These are phyloP conservation scores for Nitzschia palea DNA, from an alignment of 108 stramenopile species.

Conservation along the genomic window DNA sequence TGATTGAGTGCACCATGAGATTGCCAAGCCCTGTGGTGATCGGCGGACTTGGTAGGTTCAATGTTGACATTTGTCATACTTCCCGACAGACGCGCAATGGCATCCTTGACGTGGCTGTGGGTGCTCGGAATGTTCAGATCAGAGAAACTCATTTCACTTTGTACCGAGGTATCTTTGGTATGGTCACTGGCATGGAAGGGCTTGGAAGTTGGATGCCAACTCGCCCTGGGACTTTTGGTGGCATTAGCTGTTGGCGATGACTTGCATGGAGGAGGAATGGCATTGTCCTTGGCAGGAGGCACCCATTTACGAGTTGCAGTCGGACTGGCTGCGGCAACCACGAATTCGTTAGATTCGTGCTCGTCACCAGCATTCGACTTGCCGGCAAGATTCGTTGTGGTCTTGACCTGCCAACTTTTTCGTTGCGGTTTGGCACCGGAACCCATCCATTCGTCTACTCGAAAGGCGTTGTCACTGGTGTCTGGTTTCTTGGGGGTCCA, in stretches of 20 bases:
- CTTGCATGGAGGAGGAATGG: conserved; percentile 7
- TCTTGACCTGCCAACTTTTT: conserved; percentile 8
- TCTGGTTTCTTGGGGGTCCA: neutral
- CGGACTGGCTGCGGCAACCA: too few species aligned
- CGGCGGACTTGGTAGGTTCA: neutral
- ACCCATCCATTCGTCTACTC: conserved; percentile 17
- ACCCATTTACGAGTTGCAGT: neutral
- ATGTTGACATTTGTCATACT: neutral
- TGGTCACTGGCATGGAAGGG: too few species aligned
- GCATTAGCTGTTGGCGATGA: neutral
- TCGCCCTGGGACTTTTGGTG: too few species aligned
- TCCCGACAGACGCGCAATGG: neutral
- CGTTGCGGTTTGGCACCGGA: neutral
- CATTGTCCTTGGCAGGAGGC: conserved; percentile 7
- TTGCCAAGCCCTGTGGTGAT: neutral
- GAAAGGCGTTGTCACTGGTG: conserved; percentile 12
- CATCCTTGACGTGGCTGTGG: neutral
- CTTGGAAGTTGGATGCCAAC: too few species aligned
- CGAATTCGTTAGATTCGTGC: neutral
- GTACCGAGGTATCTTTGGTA: too few species aligned
- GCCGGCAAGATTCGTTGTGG: neutral
- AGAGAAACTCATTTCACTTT: neutral
- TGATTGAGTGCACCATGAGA: neutral
- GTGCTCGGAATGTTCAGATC: neutral
- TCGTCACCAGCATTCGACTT: neutral